These are phyloP conservation scores for Ogataea methylovora DNA, from an alignment of 805 yeast genomes.

Conservation along the genomic window DNA sequence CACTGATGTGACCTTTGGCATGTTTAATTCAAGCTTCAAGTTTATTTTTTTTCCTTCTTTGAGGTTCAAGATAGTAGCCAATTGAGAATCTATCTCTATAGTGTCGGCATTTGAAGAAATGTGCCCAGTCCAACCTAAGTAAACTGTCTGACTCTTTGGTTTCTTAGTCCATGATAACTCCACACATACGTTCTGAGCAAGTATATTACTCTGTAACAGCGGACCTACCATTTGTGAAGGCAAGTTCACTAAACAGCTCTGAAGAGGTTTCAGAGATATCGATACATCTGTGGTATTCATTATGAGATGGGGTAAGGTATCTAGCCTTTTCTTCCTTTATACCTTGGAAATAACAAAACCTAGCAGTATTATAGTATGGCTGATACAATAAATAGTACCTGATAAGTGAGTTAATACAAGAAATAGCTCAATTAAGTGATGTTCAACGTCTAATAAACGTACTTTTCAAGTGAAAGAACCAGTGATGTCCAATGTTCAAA, in stretches of 20 bases:
- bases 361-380: too few relatives aligned
- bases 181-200: constrained; percentile 32
- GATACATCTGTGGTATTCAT: constrained; percentile 5
- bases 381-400: too few relatives aligned
- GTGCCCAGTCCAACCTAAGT: constrained; percentile 25
- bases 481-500: too few relatives aligned
- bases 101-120: not conserved
- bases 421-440: too few relatives aligned
- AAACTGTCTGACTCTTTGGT: constrained; percentile 9
- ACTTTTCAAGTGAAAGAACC: too few relatives aligned
- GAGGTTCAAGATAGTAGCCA: constrained; percentile 47
- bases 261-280: constrained; percentile 14
- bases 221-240: constrained; percentile 30
- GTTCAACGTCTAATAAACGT: too few relatives aligned
- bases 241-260: constrained; percentile 27
- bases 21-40: constrained; percentile 39
- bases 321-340: too few relatives aligned
- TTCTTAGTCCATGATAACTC: constrained; percentile 14
- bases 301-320: too few relatives aligned
- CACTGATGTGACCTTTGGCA: constrained; percentile 50
- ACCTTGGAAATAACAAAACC: too few relatives aligned
- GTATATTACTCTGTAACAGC: constrained; percentile 28
- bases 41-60: constrained; percentile 32
- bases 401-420: too few relatives aligned
- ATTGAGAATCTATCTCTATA: constrained; percentile 61